Evolutionary conservation across 2,329 filamentous ascomycete species (phyloP), one percentile per base, ranked within the genome.

Genomic region (Shiraia bambusicola): DNA sequence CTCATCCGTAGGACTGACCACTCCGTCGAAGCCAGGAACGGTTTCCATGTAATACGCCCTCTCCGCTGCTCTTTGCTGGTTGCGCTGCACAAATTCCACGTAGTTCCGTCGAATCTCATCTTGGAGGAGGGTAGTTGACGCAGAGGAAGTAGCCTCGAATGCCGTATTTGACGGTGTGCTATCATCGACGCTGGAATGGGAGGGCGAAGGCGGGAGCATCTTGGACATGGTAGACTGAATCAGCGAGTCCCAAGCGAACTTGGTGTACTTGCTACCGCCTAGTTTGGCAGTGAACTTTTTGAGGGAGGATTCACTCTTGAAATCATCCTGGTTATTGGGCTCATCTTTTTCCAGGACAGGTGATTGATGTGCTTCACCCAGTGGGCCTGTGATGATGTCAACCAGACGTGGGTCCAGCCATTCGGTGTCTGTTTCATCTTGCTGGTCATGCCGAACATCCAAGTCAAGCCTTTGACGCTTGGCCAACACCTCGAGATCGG

Each of bases 401-500:
- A 9, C 22, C 2, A 35, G 28, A n/a, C 19, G 22, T 12, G 27
- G 15, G n/a, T 38, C 10, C 4, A 33, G 9, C 22, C 27, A n/a
- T 2, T n/a, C 14, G 11, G 22, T 1, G 11, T 33, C 29, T 2
- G 8, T 26, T 4, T 14, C 14, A 27, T 13, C 15, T 16, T 9
- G 13, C 6, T 31, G 29, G 7, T 37, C 28, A 12, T 14, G 3
- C 3, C 28, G 34, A 14, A n/a, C n/a, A n/a, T n/a, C n/a, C n/a
- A n/a, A n/a, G n/a, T 2, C 15, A 30, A 54, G 19, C 27, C 40
- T 47, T 14, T 42, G 42, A 3, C 51, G 47, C 33, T 56, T 55
- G 13, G 29, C 17, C 15, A 34, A 39, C 2, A 48, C 13, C 32
- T 52, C 49, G 4, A 40, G 16, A 17, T 39, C 37, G 14, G 29